phyloP scores from a whole-genome alignment of 768 basidiomycete species.

The Phlegmacium glaucopus region DNA sequence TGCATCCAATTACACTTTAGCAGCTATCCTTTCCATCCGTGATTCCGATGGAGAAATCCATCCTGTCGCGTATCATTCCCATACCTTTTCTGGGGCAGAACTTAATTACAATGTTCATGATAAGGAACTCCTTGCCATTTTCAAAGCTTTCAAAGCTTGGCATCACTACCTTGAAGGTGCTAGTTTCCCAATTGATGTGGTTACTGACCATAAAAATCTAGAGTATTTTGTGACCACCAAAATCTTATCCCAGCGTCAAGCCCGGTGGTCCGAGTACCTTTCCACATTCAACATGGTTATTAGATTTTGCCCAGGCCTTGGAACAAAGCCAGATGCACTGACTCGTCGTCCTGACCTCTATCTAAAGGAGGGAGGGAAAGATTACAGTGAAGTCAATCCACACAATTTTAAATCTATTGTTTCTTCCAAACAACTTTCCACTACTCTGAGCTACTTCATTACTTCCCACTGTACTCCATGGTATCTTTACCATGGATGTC shows the following conservation, averaged over 20 bases:
- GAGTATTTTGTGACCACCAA: constrained; percentile 34
- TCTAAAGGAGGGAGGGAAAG: neutral
- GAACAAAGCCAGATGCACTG: constrained; percentile 19
- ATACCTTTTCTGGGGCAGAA: constrained; percentile 21
- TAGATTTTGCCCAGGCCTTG: constrained; percentile 23
- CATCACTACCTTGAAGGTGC: constrained; percentile 20
- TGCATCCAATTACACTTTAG: too few relatives aligned
- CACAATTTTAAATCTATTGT: too few relatives aligned
- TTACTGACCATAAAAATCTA: constrained; percentile 36
- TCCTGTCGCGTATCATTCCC: too few relatives aligned
- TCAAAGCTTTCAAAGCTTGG: constrained; percentile 25
- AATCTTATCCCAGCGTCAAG: constrained; percentile 38
- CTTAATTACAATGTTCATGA: constrained; percentile 42
- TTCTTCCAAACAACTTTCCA: too few relatives aligned
- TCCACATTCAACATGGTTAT: constrained; percentile 29
- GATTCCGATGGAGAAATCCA: too few relatives aligned
- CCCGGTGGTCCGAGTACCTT: constrained; percentile 34
- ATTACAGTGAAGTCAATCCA: too few relatives aligned
- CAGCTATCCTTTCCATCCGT: too few relatives aligned
- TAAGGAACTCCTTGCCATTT: constrained; percentile 47
- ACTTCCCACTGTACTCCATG: too few relatives aligned
- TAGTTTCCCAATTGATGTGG: constrained; percentile 21
- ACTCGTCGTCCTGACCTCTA: constrained; percentile 19
- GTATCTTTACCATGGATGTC: too few relatives aligned
- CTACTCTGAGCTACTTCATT: too few relatives aligned